A percentile compares a stretch with the other conserved stretches of the same genome.
phyloP scores from a whole-genome alignment of 1,284 basidiomycete genomes.

The Marasmius sp. region DNA sequence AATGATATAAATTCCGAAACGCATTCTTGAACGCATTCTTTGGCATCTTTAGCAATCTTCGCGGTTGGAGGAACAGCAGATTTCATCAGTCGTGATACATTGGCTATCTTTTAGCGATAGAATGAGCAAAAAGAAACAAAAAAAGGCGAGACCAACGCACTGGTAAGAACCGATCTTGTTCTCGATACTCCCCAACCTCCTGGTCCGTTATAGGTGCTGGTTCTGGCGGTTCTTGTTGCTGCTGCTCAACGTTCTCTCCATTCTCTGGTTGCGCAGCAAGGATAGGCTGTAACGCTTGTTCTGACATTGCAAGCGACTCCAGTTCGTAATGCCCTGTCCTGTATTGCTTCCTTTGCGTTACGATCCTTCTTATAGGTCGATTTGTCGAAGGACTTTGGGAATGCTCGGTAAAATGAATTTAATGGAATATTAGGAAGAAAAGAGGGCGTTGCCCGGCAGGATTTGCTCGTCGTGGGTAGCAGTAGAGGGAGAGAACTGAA shows the following conservation, averaged over 20 bases:
- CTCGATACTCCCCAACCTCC: constrained; percentile 88
- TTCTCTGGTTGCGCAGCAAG: constrained; percentile 5
- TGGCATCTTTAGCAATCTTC: constrained; percentile 96
- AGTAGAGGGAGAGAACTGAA: background rate
- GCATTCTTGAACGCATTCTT: constrained; percentile 95
- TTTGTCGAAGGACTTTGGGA: no score
- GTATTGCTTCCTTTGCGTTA: background rate
- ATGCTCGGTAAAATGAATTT: background rate
- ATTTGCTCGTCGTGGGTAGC: background rate
- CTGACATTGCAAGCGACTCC: background rate
- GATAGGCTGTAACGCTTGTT: background rate
- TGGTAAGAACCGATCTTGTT: constrained; percentile 89
- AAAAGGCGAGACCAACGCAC: constrained; percentile 47
- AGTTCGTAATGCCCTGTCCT: background rate
- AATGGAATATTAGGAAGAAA: background rate
- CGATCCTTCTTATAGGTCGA: background rate
- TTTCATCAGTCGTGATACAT: constrained; percentile 96
- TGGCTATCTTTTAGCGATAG: constrained; percentile 71
- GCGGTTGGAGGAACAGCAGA: constrained; percentile 84
- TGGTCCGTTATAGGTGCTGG: constrained; percentile 82
- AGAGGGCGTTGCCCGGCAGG: background rate
- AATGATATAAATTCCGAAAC: constrained; percentile 96
- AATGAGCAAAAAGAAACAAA: background rate
- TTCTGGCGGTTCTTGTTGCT: constrained; percentile 46
- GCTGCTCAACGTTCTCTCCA: constrained; percentile 14